Evolutionary conservation across 495 filamentous ascomycete genomes (phyloP).

Genomic region (Penicillium riverlandense): DNA sequence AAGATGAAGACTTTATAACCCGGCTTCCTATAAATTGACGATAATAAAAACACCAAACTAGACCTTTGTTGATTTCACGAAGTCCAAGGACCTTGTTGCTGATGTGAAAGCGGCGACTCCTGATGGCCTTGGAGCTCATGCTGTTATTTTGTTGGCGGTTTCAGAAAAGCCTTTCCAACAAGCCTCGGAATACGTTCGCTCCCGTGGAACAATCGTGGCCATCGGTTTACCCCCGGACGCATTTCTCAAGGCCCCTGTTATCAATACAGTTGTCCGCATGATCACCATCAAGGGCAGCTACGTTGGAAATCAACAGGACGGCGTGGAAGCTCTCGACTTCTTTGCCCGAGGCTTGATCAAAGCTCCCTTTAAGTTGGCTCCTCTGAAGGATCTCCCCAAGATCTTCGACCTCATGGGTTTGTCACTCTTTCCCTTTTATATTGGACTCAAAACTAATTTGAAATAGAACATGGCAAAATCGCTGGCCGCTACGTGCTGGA

Average conservation of each 20-base stretch:
- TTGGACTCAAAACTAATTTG: neutral
- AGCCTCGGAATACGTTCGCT: constrained; percentile 76
- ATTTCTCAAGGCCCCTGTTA: constrained; percentile 73
- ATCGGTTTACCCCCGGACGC: constrained; percentile 80
- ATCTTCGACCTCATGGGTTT: constrained; percentile 66
- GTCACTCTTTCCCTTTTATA: constrained; percentile 1
- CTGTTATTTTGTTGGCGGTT: constrained; percentile 78
- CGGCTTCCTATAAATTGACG: no score
- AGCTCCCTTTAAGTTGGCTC: constrained; percentile 75
- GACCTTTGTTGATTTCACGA: constrained; percentile 72
- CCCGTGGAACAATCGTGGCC: constrained; percentile 70
- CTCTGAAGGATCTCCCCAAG: constrained; percentile 66
- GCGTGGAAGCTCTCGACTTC: constrained; percentile 81
- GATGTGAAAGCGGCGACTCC: constrained; percentile 72
- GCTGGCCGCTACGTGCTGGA: constrained; percentile 89
- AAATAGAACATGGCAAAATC: constrained; percentile 60
- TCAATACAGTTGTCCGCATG: constrained; percentile 80
- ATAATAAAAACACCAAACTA: no score
- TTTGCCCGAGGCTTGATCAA: constrained; percentile 76
- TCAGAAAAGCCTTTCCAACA: constrained; percentile 92
- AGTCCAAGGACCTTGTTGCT: constrained; percentile 62
- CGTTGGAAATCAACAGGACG: constrained; percentile 84
- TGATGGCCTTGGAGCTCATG: constrained; percentile 79
- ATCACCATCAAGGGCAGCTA: constrained; percentile 89
- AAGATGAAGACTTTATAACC: no score